Evolutionary conservation across 2,329 filamentous ascomycete species (phyloP), one percentile per base, ranked within the genome.

Genomic region (Hymenoscyphus infarciens): DNA sequence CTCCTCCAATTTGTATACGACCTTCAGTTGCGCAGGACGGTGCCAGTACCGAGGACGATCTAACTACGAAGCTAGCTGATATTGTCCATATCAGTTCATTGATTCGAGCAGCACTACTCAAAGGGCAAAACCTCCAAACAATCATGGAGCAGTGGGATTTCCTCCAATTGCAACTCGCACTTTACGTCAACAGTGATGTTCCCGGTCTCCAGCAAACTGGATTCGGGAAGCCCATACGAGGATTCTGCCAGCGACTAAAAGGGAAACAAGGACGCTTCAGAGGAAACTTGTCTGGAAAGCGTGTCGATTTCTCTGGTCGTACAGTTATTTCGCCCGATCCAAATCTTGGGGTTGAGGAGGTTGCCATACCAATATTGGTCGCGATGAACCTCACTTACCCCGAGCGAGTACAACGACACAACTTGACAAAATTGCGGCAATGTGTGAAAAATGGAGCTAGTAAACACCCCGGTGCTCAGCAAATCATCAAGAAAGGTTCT

Each of bases 131-230:
- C 0, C 83, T 99, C 1, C 86, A 90, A 68, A 96, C 91, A 0
- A 90, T 98, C 62, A 96, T 98, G 87, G 95, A 99, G 74, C 92
- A 97, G 71, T 99, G 95, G 95, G 95, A 99, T 73, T 98, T 94
- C 72, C 80, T 99, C 64, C 94, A 98, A 73, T 83, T 97, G 8
- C 93, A 98, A 72, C 90, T 98, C 64, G 95, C 94, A 64, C 92
- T 98, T 83, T 98, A 99, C 75, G 94, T 99, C 75, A 98, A 99
- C 79, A 97, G 93, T 67, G 93, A 97, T 70, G 88, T 96, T 2
- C 95, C 95, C 0, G 94, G 94, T 31, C 83, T 99, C n/a, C 88
- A 93, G 70, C 92, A 96, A 71, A 88, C 88, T 13, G 91, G 92
- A 8, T 89, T 92, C 64, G 91, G 92, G 63, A 97, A 96, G 75